Percentiles rank a stretch among this genome's conserved stretches.
These are phyloP conservation scores for Venturia asperata DNA, from an alignment of 2,329 filamentous ascomycete genomes.

Conservation along the genomic window DNA sequence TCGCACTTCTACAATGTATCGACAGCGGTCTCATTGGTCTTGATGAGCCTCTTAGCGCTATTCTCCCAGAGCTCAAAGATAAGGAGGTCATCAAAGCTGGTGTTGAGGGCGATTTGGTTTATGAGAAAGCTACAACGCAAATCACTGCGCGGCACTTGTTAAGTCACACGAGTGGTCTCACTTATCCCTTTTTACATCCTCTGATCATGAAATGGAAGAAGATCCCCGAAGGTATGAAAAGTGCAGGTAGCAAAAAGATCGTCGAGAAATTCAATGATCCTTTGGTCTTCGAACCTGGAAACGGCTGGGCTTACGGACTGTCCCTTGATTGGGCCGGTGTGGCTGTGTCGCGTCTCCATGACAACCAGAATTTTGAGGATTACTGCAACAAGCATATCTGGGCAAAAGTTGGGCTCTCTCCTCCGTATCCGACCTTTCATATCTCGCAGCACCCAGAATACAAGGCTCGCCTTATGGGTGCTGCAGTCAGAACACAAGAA, in stretches of 20 bases:
- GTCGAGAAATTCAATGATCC: conserved; percentile 34
- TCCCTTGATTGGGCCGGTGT: conserved; percentile 44
- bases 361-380: conserved; percentile 25
- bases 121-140: neutral
- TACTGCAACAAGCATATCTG: conserved; percentile 19
- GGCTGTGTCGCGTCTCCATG: conserved; percentile 37
- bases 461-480: conserved; percentile 23
- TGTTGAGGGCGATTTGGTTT: neutral
- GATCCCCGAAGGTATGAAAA: conserved; percentile 16
- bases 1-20: conserved; percentile 20
- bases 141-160: conserved; percentile 35
- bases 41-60: conserved; percentile 22
- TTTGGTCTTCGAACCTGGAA: conserved; percentile 38
- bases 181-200: conserved; percentile 39
- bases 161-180: conserved; percentile 44
- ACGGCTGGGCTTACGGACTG: conserved; percentile 45
- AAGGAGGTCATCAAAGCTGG: conserved; percentile 5
- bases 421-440: conserved; percentile 26
- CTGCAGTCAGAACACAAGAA: conserved; percentile 23
- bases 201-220: conserved; percentile 35
- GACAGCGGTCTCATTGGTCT: conserved; percentile 19
- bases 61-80: conserved; percentile 22
- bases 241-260: conserved; percentile 29
- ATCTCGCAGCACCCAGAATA: conserved; percentile 23
- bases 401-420: conserved; percentile 17